phyloP scores from a whole-genome alignment of 192 early-diverging fungal species.

The Paraglomus occultum region DNA sequence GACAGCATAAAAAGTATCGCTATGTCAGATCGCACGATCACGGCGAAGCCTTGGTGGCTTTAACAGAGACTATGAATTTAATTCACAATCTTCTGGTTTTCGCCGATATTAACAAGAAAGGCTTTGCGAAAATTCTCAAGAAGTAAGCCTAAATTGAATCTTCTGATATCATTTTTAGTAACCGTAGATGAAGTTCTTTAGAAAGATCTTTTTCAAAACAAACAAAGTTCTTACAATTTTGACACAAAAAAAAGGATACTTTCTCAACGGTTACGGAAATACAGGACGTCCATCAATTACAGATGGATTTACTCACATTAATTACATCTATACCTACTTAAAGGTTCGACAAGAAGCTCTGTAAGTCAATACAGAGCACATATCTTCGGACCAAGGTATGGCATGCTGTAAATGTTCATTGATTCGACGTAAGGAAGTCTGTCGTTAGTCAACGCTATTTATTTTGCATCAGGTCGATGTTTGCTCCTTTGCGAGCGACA shows the following conservation, averaged over 20 bases:
- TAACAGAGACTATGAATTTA: constrained; percentile 46
- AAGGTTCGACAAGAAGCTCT: background rate
- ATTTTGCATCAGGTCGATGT: constrained; percentile 42
- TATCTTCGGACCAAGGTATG: constrained; percentile 52
- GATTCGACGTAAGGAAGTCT: background rate
- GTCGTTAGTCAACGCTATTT: constrained; percentile 35
- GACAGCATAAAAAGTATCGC: constrained; percentile 52
- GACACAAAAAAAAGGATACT: background rate
- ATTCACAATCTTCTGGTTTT: constrained; percentile 51
- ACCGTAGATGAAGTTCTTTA: background rate
- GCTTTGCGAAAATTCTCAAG: constrained; percentile 56
- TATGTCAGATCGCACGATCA: constrained; percentile 34
- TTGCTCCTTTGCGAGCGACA: constrained; percentile 30
- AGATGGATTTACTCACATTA: background rate
- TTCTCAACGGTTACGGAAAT: background rate
- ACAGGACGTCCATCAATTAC: background rate
- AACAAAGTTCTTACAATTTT: background rate
- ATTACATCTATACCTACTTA: background rate
- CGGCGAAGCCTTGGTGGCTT: constrained; percentile 43
- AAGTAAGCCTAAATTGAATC: constrained; percentile 41
- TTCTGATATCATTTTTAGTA: background rate
- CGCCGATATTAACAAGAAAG: constrained; percentile 51
- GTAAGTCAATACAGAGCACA: constrained; percentile 13
- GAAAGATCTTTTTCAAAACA: background rate
- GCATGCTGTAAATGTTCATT: too few relatives aligned